A percentile compares a stretch with the other conserved stretches of the same genome.
Conservation (phyloP, 169 alveolate genomes). For the Cyclospora cayetanensis region DNA sequence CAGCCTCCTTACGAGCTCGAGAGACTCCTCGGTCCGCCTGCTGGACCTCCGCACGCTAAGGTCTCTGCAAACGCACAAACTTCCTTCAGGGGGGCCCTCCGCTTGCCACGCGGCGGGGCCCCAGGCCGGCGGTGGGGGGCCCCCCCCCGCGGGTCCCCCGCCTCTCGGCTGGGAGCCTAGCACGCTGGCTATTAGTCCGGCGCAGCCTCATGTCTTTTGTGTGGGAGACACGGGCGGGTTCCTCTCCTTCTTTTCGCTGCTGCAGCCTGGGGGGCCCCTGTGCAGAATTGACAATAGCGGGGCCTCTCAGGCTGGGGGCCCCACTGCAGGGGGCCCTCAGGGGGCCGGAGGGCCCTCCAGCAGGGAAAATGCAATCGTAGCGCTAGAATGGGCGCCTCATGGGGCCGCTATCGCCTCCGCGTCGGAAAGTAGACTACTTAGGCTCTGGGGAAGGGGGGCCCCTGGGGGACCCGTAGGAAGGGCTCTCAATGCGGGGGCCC, state of each 20-base stretch:
- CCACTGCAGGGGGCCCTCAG: too few species aligned
- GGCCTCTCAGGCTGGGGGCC: too few species aligned
- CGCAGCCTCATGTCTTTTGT: conserved; percentile 82
- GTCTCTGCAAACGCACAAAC: background rate
- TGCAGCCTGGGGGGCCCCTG: conserved; percentile 79
- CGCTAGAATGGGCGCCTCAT: too few species aligned
- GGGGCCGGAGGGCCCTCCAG: too few species aligned
- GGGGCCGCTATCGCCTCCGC: too few species aligned
- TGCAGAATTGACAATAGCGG: too few species aligned
- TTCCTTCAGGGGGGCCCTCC: background rate
- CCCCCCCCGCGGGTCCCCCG: background rate
- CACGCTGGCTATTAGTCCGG: conserved; percentile 84
- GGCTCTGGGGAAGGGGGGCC: too few species aligned
- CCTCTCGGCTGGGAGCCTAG: conserved; percentile 75
- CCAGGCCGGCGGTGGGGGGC: conserved; percentile 33
- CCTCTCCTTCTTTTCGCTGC: conserved; percentile 71
- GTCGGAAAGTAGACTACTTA: too few species aligned
- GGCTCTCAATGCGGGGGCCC: background rate
- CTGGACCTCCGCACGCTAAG: conserved; percentile 73
- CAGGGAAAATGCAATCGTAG: too few species aligned
- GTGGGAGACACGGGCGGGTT: conserved; percentile 84
- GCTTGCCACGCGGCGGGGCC: conserved; percentile 16
- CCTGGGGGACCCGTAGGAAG: too few species aligned
- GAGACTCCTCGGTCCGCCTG: conserved; percentile 63
- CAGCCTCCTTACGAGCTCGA: conserved; percentile 60